Evolutionary conservation across 1,284 basidiomycete species (phyloP).

Genomic region (Fomes fomentarius): DNA sequence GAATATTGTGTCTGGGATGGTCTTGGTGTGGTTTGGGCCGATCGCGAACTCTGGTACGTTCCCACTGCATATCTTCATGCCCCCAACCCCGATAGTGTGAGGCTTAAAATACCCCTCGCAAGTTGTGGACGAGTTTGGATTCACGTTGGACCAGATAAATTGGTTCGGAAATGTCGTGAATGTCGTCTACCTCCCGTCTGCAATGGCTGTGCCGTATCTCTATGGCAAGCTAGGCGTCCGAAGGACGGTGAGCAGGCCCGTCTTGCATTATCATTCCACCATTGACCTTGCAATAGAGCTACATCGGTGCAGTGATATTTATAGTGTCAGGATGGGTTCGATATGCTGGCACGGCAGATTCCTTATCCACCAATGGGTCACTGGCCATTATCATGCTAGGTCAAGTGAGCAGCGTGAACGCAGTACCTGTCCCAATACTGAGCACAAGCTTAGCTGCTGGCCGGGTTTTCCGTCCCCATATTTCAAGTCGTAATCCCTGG

Average conservation of each 20-base stretch:
- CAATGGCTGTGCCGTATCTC: constrained; percentile 58
- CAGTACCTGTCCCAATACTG: neutral
- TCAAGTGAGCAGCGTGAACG: constrained; percentile 50
- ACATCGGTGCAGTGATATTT: constrained; percentile 54
- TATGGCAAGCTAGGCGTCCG: constrained; percentile 62
- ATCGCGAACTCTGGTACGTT: constrained; percentile 65
- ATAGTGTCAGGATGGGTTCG: constrained; percentile 74
- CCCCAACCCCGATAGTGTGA: constrained; percentile 26
- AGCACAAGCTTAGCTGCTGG: constrained; percentile 45
- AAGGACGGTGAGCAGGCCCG: constrained; percentile 49
- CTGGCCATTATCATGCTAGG: constrained; percentile 70
- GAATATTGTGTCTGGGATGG: constrained; percentile 64
- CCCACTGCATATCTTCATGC: neutral
- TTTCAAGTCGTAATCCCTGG: constrained; percentile 71
- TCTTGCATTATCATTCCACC: neutral
- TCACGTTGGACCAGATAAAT: constrained; percentile 69
- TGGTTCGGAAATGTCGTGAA: constrained; percentile 76
- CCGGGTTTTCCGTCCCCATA: constrained; percentile 60
- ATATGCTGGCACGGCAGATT: constrained; percentile 64
- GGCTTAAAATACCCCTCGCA: constrained; percentile 41
- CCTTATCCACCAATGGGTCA: constrained; percentile 49
- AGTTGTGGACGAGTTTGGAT: constrained; percentile 64
- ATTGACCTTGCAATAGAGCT: constrained; percentile 42
- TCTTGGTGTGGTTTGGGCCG: constrained; percentile 77
- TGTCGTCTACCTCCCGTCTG: constrained; percentile 61